Conservation (phyloP, 225 moss, liverwort and hornwort species). For the Lunularia cruciata region DNA sequence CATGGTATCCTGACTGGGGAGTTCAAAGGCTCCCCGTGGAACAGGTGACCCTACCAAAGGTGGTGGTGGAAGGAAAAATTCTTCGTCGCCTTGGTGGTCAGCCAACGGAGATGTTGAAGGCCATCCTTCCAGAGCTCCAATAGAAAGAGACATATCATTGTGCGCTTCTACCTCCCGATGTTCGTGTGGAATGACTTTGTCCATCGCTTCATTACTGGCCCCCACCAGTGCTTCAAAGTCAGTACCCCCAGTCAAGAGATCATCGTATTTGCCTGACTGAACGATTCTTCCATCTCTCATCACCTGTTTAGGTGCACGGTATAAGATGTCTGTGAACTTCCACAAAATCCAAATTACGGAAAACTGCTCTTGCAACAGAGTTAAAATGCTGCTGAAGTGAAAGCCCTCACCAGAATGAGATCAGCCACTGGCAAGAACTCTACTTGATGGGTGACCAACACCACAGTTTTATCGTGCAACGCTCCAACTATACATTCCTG, state of each 20-base stretch:
- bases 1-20: neutral
- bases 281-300: conserved; percentile 83
- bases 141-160: neutral
- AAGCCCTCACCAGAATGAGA: conserved; percentile 57
- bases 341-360: neutral
- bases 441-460: conserved; percentile 90
- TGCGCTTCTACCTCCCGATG: neutral
- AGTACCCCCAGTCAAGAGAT: conserved; percentile 63
- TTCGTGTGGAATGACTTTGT: conserved; percentile 48
- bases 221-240: conserved; percentile 79
- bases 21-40: conserved; percentile 11
- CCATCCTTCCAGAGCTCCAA: neutral
- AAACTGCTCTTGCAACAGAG: too few relatives aligned
- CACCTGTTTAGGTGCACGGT: conserved; percentile 39
- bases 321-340: neutral
- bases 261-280: conserved; percentile 77
- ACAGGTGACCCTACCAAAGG: conserved; percentile 17
- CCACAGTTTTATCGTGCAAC: conserved; percentile 73
- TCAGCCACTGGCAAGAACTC: conserved; percentile 86
- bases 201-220: conserved; percentile 77
- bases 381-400: too few relatives aligned
- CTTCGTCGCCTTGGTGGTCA: neutral
- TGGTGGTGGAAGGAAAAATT: conserved; percentile 7
- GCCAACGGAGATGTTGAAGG: neutral
- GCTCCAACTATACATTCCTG: conserved; percentile 80